Evolutionary conservation across 2,329 filamentous ascomycete species (phyloP).

Genomic region (Colletotrichum lindemuthianum): DNA sequence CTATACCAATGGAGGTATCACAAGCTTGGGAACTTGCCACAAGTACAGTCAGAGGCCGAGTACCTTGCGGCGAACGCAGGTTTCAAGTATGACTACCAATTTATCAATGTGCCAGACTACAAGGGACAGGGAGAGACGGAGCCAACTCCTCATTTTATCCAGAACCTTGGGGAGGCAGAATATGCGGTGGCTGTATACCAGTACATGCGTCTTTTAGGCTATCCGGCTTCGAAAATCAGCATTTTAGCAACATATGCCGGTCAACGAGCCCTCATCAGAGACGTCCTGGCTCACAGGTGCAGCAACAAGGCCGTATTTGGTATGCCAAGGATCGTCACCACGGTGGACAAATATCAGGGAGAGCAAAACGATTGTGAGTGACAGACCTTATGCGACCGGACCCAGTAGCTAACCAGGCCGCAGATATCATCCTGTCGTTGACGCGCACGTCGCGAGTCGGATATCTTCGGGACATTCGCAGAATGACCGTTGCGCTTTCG

Average conservation of each 20-base stretch:
- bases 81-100: constrained; percentile 94
- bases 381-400: not conserved
- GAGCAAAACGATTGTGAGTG: constrained; percentile 97
- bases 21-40: constrained; percentile 80
- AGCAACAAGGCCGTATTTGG: constrained; percentile 87
- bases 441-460: constrained; percentile 89
- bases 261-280: constrained; percentile 86
- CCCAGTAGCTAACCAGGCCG: constrained; percentile 38
- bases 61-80: constrained; percentile 89
- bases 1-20: constrained; percentile 96
- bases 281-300: constrained; percentile 87
- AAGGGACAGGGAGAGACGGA: constrained; percentile 89
- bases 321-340: constrained; percentile 87
- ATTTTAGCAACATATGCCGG: constrained; percentile 96
- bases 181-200: constrained; percentile 96
- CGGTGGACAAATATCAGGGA: constrained; percentile 98
- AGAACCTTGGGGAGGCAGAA: constrained; percentile 96
- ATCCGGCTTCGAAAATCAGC: constrained; percentile 83
- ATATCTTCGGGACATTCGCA: constrained; percentile 91
- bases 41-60: constrained; percentile 74
- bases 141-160: constrained; percentile 92
- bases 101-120: constrained; percentile 94
- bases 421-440: constrained; percentile 92
- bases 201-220: constrained; percentile 96
- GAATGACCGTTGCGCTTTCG: constrained; percentile 93